These are phyloP conservation scores for Rosa rugosa DNA, from an alignment of 306 rosid genomes.

Conservation along the genomic window DNA sequence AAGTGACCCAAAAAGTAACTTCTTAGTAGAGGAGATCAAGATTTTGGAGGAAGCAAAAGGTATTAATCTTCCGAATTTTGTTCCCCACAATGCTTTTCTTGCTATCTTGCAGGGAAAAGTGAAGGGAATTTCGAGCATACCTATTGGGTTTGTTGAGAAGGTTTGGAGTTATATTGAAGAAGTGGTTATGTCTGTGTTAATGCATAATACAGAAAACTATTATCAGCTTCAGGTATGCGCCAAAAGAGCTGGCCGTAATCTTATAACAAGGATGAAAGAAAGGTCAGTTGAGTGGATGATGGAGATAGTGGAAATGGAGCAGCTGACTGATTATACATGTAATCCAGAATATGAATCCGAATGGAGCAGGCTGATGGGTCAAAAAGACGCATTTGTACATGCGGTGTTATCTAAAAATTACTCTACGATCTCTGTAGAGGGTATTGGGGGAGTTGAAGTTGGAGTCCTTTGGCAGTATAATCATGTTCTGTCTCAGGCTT, in stretches of 20 bases:
- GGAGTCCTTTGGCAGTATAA: not conserved
- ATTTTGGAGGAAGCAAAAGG: not conserved
- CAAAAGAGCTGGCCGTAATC: not conserved
- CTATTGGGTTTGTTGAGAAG: not conserved
- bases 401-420: not conserved
- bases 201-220: not conserved
- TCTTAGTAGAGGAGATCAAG: not conserved
- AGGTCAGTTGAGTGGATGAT: not conserved
- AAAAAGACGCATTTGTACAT: not conserved
- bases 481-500: too few relatives aligned
- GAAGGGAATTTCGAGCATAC: not conserved
- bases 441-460: not conserved
- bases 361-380: not conserved
- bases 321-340: not conserved
- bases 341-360: not conserved
- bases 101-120: slow-evolving; percentile 1
- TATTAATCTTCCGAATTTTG: not conserved
- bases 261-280: not conserved
- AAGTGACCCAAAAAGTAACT: not conserved
- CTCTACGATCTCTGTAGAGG: not conserved
- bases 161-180: not conserved
- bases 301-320: not conserved
- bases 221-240: not conserved
- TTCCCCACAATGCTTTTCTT: not conserved
- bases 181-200: not conserved